Evolutionary conservation across 257 asterid genomes (phyloP).

Genomic region (Scutellaria galericulata): DNA sequence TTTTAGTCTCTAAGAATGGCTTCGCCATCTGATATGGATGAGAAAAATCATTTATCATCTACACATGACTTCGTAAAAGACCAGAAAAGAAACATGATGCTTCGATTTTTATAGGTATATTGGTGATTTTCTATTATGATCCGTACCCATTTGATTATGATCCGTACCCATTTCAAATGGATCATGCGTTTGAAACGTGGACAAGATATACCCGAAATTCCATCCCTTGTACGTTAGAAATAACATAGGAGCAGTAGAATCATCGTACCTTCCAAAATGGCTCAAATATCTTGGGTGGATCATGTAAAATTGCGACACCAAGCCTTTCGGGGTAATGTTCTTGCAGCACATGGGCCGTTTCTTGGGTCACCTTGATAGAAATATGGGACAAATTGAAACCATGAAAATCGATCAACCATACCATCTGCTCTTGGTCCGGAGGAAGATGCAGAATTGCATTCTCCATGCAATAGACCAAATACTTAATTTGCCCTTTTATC

Average conservation of each 20-base stretch:
- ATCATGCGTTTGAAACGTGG: too few relatives aligned
- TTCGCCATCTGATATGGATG: conserved; percentile 40
- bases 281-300: conserved; percentile 88
- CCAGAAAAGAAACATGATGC: too few relatives aligned
- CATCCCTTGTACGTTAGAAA: neutral
- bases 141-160: too few relatives aligned
- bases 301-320: conserved; percentile 74
- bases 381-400: conserved; percentile 72
- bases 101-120: too few relatives aligned
- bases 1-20: conserved; percentile 77
- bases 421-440: conserved; percentile 77
- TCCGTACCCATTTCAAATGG: too few relatives aligned
- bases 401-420: conserved; percentile 91
- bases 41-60: neutral
- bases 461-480: conserved; percentile 97
- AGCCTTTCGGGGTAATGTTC: conserved; percentile 97
- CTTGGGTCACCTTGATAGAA: conserved; percentile 77
- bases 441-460: conserved; percentile 73
- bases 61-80: neutral
- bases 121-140: too few relatives aligned
- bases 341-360: conserved; percentile 87
- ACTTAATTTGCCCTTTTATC: conserved; percentile 76
- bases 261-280: conserved; percentile 85
- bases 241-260: neutral
- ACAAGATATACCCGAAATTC: neutral